Evolutionary conservation across 441 rosid genomes (phyloP), one percentile per base, ranked within the genome.

Genomic region (Croton setiger): DNA sequence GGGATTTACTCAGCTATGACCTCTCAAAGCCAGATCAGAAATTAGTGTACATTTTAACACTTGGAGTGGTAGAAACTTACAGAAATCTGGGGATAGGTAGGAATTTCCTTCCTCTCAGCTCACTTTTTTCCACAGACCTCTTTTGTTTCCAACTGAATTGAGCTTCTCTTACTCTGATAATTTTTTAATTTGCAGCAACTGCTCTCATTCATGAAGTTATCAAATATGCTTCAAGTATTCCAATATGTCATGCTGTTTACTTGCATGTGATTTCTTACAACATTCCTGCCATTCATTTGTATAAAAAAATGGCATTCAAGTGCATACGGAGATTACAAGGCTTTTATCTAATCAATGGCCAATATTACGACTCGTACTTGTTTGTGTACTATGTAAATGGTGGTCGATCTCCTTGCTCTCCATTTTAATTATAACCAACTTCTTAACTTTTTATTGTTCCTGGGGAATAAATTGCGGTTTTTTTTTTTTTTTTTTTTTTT

Each of bases 191-290:
- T 77, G 79, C 91, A 94, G 99, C 99, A 61, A 64, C 83, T 72
- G 81, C 88, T 3, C 94, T 92, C 70, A 86, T 94, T 64, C 80
- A 79, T 7, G 87, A 86, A 80, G 92, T 94, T 59, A 80, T 87
- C 58, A 87, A 86, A 80, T 92, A 90, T 71, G 88, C 94, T 71
- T 77, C 87, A 13, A 82, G 77, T 63, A 79, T 90, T 63, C 80
- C 86, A 37, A 74, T 85, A 41, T 94, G 99, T 57, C 88, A 85
- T 71, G 98, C 97, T 69, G 86, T 87, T 68, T 94, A 94, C 79
- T 83, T 94, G 87, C 99, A 94, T 70, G 99, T 94, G 72, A 92
- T 94, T 75, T 87, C 98, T 53, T 91, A 94, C 79, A 94, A 94
- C 79, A 84, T 80, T 73, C 85, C 97, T 7, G 99, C 99, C 60